Evolutionary conservation across 2,329 filamentous ascomycete species (phyloP), one percentile per base, ranked within the genome.

Genomic region (Curvularia sp.): DNA sequence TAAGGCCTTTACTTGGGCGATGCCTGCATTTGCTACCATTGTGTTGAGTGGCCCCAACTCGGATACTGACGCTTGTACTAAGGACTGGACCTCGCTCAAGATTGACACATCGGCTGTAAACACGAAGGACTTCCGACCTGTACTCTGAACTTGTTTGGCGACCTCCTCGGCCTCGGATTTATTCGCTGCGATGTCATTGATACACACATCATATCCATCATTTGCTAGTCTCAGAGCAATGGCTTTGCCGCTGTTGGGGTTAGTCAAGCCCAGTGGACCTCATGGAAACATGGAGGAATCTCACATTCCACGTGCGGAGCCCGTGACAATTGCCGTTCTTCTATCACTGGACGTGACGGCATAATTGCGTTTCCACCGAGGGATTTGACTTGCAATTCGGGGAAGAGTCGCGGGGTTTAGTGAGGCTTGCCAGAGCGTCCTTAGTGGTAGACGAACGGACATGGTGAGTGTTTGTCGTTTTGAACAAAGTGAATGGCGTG

Each of bases 191-290:
- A 89, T 77, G 63, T 90, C 87, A 69, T 89, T 89, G 62, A 90
- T 78, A 67, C 86, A 88, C 49, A 91, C 79, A 63, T 86, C 81
- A 75, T 89, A 90, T 53, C 87, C 87, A 60, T 90, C 88, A 21
- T 80, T 76, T 5, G 87, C 87, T 15, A 90, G 80, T 2, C 87
- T 85, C 7, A 88, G 76, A 18, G 87, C 87, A 52, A 89, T 87
- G 19, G 85, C 82, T 66, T 84, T 85, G 46, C 87, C 87, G 62
- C 86, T 87, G 54, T 34, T 8, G 6, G 18, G 18, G 38, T 68
- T 39, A 68, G 58, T 34, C 15, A 36, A 13, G 7, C 8, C 23
- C 13, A 7, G 2, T 27, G n/a, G 12, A 36, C 10, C 23, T 12
- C 8, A 12, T 6, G 15, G 25, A 9, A 9, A n/a, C 13, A 38